A percentile compares a stretch with the other conserved stretches of the same genome.
Evolutionary conservation across 176 grass and related monocot genomes (phyloP).

Genomic region (Aegilops sharonensis): DNA sequence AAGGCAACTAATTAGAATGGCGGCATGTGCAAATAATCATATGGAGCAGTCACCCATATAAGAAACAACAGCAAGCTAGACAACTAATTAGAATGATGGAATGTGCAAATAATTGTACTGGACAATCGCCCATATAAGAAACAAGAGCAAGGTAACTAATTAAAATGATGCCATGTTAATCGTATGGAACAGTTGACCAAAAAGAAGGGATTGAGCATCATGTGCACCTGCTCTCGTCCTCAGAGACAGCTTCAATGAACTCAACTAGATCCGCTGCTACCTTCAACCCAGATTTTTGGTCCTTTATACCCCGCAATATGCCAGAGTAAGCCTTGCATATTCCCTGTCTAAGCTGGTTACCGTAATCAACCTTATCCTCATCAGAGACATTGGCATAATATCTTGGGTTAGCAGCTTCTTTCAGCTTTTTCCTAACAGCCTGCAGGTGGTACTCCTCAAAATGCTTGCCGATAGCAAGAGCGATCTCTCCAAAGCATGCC

Average conservation of each 20-base stretch:
- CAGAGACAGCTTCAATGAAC: conserved; percentile 72
- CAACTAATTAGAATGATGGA: background rate
- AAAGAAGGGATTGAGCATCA: background rate
- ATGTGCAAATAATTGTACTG: background rate
- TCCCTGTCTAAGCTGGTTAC: conserved; percentile 71
- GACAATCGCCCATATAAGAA: conserved; percentile 18
- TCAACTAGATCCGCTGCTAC: conserved; percentile 60
- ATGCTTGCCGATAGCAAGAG: conserved; percentile 74
- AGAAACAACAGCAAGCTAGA: conserved; percentile 10
- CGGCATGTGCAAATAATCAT: background rate
- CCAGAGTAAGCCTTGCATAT: conserved; percentile 92
- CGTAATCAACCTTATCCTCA: conserved; percentile 85
- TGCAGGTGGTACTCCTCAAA: conserved; percentile 80
- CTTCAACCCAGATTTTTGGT: conserved; percentile 65
- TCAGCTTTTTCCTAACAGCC: conserved; percentile 64
- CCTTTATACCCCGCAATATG: conserved; percentile 89
- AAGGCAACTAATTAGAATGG: background rate
- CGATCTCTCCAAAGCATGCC: conserved; percentile 88
- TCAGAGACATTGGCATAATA: conserved; percentile 49
- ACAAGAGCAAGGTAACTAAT: background rate
- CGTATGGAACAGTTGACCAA: background rate
- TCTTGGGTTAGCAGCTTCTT: conserved; percentile 56
- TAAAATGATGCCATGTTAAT: conserved; percentile 1
- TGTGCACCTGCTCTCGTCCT: conserved; percentile 58
- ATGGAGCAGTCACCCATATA: conserved; percentile 7